Evolutionary conservation across 495 filamentous ascomycete genomes (phyloP).

Genomic region (Cercophora sp.): DNA sequence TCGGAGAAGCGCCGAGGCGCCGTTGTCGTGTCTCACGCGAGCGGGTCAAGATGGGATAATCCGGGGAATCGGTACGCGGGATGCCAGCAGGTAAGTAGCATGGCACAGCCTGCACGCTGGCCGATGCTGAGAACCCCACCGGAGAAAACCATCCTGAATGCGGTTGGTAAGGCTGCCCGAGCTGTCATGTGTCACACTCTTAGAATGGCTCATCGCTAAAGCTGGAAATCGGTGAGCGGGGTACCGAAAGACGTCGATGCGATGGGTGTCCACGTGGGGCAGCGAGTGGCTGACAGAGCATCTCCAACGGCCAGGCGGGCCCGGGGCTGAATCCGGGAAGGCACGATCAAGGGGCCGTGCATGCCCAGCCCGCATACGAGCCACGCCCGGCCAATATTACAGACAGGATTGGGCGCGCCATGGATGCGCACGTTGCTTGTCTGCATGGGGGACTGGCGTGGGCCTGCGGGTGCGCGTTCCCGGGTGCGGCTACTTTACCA

Average conservation of each 20-base stretch:
- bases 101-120: background rate
- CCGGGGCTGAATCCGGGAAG: background rate
- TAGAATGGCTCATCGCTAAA: background rate
- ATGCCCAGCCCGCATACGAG: background rate
- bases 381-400: background rate
- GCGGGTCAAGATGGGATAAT: background rate
- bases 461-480: background rate
- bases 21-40: background rate
- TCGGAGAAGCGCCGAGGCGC: background rate
- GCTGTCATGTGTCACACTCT: background rate
- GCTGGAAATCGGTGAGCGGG: background rate
- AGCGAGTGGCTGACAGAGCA: background rate
- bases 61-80: background rate
- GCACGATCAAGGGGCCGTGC: background rate
- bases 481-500: background rate
- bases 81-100: background rate
- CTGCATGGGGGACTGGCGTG: too few species aligned
- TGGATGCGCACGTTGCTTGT: too few species aligned
- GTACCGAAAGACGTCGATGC: background rate
- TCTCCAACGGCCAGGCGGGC: background rate
- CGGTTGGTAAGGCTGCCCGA: background rate
- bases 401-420: too few species aligned
- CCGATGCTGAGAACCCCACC: background rate
- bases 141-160: too few species aligned
- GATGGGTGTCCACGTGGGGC: background rate